Percentiles rank a stretch among this genome's conserved stretches.
Conservation (phyloP, 2,329 filamentous ascomycete species). For the Colletotrichum simmondsii region DNA sequence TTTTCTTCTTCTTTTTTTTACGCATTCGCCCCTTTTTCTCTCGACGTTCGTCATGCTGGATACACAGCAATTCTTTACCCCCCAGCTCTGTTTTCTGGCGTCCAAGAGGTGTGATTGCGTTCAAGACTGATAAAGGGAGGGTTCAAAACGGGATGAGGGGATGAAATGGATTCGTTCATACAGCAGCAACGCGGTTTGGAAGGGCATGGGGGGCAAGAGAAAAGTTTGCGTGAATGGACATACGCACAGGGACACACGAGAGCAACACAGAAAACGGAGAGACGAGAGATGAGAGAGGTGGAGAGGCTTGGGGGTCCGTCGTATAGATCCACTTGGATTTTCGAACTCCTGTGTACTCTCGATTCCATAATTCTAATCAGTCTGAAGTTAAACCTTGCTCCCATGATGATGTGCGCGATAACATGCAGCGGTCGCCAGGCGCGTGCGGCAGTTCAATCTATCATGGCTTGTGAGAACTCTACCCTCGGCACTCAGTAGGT, state of each 20-base stretch:
- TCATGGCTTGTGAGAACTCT: too few species aligned
- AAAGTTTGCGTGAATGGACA: constrained; percentile 1
- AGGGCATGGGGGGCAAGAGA: constrained; percentile 1
- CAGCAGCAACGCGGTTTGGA: background rate
- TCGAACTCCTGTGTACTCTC: constrained; percentile 16
- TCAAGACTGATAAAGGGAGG: constrained; percentile 2
- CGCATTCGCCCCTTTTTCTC: background rate
- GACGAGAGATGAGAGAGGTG: background rate
- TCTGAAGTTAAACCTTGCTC: background rate
- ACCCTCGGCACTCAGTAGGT: too few species aligned
- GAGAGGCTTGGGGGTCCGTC: background rate
- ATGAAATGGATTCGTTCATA: background rate
- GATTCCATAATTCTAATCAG: constrained; percentile 32
- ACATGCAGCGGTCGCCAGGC: too few species aligned
- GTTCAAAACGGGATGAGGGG: background rate
- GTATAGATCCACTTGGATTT: constrained; percentile 28
- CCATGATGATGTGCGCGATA: too few species aligned
- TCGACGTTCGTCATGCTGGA: background rate
- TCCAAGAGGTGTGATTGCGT: constrained; percentile 9
- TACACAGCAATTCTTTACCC: background rate
- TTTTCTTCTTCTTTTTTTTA: background rate
- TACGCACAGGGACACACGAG: background rate
- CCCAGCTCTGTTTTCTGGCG: constrained; percentile 1
- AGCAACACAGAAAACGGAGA: background rate
- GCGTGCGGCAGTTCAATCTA: too few species aligned